Percentiles rank a stretch among this genome's conserved stretches.
phyloP scores from a whole-genome alignment of 495 filamentous ascomycete species.

The Annulohypoxylon bovei region DNA sequence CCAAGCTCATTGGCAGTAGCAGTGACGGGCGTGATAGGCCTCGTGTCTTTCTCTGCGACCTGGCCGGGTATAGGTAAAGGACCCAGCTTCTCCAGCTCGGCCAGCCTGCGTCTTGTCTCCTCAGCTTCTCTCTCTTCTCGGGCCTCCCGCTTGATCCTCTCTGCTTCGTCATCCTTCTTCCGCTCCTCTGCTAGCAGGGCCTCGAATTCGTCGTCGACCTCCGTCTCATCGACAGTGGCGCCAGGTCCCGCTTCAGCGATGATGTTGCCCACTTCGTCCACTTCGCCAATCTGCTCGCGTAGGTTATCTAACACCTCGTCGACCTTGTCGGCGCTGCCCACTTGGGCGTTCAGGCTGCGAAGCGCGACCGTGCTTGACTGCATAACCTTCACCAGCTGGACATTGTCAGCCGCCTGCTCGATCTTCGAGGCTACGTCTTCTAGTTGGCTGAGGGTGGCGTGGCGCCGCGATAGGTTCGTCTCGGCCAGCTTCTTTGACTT shows the following conservation, averaged over 20 bases:
- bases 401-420: slow-evolving; percentile 83
- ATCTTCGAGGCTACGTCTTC: slow-evolving; percentile 84
- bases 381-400: slow-evolving; percentile 83
- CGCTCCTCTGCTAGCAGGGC: slow-evolving; percentile 75
- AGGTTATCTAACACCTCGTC: slow-evolving; percentile 78
- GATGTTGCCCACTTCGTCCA: slow-evolving; percentile 82
- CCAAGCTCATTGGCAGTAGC: slow-evolving; percentile 39
- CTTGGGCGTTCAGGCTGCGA: slow-evolving; percentile 73
- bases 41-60: slow-evolving; percentile 34
- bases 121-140: slow-evolving; percentile 45
- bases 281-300: slow-evolving; percentile 80
- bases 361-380: slow-evolving; percentile 77
- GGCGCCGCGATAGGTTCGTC: slow-evolving; percentile 71
- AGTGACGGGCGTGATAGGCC: slow-evolving; percentile 38
- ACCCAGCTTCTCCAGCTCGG: slow-evolving; percentile 49
- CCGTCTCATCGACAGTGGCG: slow-evolving; percentile 76
- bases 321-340: slow-evolving; percentile 80
- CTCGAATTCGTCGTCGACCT: slow-evolving; percentile 90
- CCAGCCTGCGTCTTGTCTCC: slow-evolving; percentile 50
- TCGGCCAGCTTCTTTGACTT: slow-evolving; percentile 84
- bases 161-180: slow-evolving; percentile 63
- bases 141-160: slow-evolving; percentile 53
- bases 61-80: slow-evolving; percentile 30
- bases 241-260: slow-evolving; percentile 68
- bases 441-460: slow-evolving; percentile 77